Evolutionary conservation across 495 filamentous ascomycete genomes (phyloP).

Genomic region (Melanomma pulvis-pyrius): DNA sequence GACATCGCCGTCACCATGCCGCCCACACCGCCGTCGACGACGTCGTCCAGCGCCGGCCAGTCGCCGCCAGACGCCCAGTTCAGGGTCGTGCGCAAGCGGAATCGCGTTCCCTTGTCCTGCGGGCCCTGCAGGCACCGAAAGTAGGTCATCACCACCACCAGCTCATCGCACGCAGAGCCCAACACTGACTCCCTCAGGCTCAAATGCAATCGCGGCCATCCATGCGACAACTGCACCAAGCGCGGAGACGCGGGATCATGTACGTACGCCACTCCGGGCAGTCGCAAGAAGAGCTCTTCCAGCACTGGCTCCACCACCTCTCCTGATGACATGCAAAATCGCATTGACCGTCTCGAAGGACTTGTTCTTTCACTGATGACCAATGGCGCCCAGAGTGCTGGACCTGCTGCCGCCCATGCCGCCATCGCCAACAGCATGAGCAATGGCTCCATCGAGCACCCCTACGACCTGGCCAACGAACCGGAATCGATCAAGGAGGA

Average conservation of each 20-base stretch:
- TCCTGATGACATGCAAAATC: slow-evolving; percentile 97
- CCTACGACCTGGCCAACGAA: slow-evolving; percentile 58
- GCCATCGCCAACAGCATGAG: slow-evolving; percentile 65
- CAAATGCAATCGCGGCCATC: slow-evolving; percentile 91
- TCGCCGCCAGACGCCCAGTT: slow-evolving; percentile 89
- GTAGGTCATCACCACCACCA: slow-evolving; percentile 56
- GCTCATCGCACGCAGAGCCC: neutral
- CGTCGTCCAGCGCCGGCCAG: slow-evolving; percentile 71
- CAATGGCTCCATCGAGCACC: slow-evolving; percentile 48
- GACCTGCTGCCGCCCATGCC: slow-evolving; percentile 64
- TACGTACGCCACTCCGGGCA: slow-evolving; percentile 80
- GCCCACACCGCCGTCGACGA: slow-evolving; percentile 88
- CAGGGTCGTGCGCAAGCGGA: slow-evolving; percentile 89
- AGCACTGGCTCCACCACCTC: slow-evolving; percentile 60
- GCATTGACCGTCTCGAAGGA: slow-evolving; percentile 95
- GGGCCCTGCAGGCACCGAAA: slow-evolving; percentile 93
- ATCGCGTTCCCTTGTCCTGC: slow-evolving; percentile 91
- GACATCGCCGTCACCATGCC: slow-evolving; percentile 60
- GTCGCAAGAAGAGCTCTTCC: slow-evolving; percentile 74
- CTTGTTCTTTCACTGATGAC: slow-evolving; percentile 96
- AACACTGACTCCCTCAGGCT: slow-evolving; percentile 52
- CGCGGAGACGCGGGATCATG: slow-evolving; percentile 82
- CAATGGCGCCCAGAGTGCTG: slow-evolving; percentile 65
- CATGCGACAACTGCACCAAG: slow-evolving; percentile 95
- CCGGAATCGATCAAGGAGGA: slow-evolving; percentile 59